Conservation (phyloP, 2,329 filamentous ascomycete genomes). For the Leptographium radiaticola region DNA sequence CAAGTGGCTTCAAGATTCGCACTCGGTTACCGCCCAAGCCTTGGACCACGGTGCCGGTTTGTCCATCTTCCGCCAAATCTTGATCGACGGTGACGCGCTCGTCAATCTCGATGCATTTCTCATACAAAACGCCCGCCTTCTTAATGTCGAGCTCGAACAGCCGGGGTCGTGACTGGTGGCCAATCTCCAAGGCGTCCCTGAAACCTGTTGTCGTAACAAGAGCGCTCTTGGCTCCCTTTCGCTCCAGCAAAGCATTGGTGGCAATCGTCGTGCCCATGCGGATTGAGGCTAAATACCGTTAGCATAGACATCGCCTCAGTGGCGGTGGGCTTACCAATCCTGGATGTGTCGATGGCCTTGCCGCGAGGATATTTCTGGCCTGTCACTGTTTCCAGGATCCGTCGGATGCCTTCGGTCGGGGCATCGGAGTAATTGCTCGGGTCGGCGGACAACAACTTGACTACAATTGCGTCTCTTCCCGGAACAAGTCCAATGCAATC, state of each 20-base stretch:
- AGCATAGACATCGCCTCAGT: background rate
- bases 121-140: constrained; percentile 77
- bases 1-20: constrained; percentile 43
- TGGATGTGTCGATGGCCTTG: constrained; percentile 29
- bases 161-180: constrained; percentile 76
- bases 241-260: constrained; percentile 77
- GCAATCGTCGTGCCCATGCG: constrained; percentile 93
- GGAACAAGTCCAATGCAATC: constrained; percentile 27
- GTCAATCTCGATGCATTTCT: constrained; percentile 70
- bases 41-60: too few species aligned
- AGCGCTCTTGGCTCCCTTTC: constrained; percentile 80
- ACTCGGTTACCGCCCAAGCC: too few species aligned
- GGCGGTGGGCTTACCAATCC: background rate
- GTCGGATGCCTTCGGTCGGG: constrained; percentile 1
- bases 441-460: constrained; percentile 18
- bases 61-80: too few species aligned
- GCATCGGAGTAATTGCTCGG: constrained; percentile 3
- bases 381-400: constrained; percentile 8
- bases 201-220: constrained; percentile 81
- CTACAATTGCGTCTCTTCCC: constrained; percentile 33
- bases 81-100: constrained; percentile 53
- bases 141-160: constrained; percentile 87
- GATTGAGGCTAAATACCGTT: constrained; percentile 49
- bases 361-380: constrained; percentile 46
- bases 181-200: constrained; percentile 74